Conservation (phyloP, 257 asterid genomes). For the Echites panduratus region DNA sequence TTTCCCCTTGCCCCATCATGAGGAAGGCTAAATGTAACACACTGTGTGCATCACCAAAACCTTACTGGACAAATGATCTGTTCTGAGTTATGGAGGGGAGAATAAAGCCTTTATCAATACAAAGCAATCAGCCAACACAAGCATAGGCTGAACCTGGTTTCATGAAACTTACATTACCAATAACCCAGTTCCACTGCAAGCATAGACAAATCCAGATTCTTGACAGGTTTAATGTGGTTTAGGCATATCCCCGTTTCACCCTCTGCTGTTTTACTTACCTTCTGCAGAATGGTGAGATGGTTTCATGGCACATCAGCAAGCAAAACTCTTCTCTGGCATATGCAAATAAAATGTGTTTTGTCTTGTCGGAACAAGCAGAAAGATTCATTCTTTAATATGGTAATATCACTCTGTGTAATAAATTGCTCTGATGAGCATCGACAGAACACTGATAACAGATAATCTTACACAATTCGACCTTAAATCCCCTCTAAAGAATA, state of each 20-base stretch:
- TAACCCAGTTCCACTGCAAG: too few relatives aligned
- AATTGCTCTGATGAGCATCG: background rate
- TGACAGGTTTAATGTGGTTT: background rate
- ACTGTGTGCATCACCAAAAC: background rate
- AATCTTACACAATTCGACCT: background rate
- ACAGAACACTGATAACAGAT: background rate
- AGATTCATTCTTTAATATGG: background rate
- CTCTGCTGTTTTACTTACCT: too few relatives aligned
- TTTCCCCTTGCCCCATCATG: background rate
- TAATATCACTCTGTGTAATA: background rate
- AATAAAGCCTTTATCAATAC: background rate
- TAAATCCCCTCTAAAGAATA: background rate
- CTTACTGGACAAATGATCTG: too few relatives aligned
- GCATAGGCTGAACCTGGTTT: too few relatives aligned
- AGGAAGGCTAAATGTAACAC: background rate
- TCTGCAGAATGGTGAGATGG: background rate
- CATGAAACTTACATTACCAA: too few relatives aligned
- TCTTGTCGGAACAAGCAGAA: background rate
- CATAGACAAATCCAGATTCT: background rate
- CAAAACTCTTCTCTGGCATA: background rate
- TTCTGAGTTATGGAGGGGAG: background rate
- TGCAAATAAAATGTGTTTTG: background rate
- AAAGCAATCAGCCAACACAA: too few relatives aligned
- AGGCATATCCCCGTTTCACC: background rate
- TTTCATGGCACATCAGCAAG: background rate